Base-by-base conservation (phyloP, 108 stramenopile genomes). In the Discostella pseudostelligera region DNA sequence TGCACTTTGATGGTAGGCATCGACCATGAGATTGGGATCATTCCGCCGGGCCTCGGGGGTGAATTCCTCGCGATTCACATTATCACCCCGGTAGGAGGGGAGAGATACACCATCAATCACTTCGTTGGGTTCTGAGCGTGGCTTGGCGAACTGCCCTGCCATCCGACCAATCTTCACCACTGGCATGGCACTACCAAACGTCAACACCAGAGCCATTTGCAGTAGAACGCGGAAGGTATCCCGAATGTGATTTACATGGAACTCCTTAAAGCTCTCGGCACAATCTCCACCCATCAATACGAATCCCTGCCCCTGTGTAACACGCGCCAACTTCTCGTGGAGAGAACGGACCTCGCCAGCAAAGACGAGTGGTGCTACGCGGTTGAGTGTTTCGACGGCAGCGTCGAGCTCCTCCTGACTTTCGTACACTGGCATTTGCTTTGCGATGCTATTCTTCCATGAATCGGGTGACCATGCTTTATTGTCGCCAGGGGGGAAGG, bases 201-300 rank as follows among this genome's bases (percentile, higher is more conserved):
- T 97, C 75, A 98, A 64, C 8, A 97, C 89, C 26, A 98, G 85
- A 16, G 96, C 80, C 98, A 97, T 97, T 78, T 95, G 93, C 64
- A 96, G 71, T 24, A 96, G 69, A 39, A 96, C 86, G 37, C 94
- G 87, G 84, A 97, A 97, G 56, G 95, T 93, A 70, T 96, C 96
- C 32, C 96, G 87, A 32, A 97, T 84, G 60, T 96, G 94, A 79
- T 96, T 92, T 12, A 93, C 95, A 67, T 90, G 89, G 83, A 93
- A 96, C 67, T 96, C 90, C 51, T 92, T 82, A 70, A 98, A 96
- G 62, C 87, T 80, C 75, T 98, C 97, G 21, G 99, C 97, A 76
- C 97, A 99, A 79, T 99, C 99, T 10, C 99, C 99, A 11, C 97
- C 99, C 94, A 98, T 97, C 51, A 99, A 83, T 47, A 99, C 79